These are phyloP conservation scores for Prunus yedoensis DNA, from an alignment of 331 rosid genomes.

Conservation along the genomic window DNA sequence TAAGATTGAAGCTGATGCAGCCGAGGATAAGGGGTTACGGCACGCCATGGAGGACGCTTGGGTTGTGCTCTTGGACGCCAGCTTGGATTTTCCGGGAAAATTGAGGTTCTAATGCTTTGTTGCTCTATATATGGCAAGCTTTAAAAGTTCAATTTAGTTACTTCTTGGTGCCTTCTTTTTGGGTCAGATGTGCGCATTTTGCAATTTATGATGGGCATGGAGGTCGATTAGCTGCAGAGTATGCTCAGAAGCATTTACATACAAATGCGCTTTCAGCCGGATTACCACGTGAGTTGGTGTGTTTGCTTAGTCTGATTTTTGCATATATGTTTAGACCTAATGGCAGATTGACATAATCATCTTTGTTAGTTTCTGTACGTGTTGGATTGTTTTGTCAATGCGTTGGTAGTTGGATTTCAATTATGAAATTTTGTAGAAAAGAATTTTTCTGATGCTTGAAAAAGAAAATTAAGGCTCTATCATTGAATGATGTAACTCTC, in stretches of 20 bases:
- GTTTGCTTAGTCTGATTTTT: conserved; percentile 74
- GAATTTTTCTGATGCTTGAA: background rate
- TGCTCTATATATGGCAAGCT: background rate
- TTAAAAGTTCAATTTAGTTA: background rate
- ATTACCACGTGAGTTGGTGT: conserved; percentile 99
- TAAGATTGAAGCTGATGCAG: conserved; percentile 71
- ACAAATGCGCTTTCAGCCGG: conserved; percentile 82
- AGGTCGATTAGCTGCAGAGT: conserved; percentile 89
- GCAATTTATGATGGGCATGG: conserved; percentile 94
- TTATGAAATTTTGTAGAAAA: background rate
- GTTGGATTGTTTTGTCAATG: background rate
- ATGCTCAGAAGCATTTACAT: conserved; percentile 77
- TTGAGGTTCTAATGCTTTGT: conserved; percentile 52
- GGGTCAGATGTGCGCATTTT: conserved; percentile 73
- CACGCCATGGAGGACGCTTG: conserved; percentile 85
- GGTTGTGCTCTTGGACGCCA: conserved; percentile 66
- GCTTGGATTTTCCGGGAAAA: conserved; percentile 52
- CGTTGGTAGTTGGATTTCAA: background rate
- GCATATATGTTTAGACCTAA: conserved; percentile 27
- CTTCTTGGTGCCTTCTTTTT: background rate
- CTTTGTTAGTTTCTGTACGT: background rate
- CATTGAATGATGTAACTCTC: background rate
- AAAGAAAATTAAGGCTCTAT: background rate
- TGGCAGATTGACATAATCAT: background rate
- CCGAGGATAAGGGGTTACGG: conserved; percentile 86